Conservation (phyloP, 345 rosid genomes). For the Raphanus sativus region DNA sequence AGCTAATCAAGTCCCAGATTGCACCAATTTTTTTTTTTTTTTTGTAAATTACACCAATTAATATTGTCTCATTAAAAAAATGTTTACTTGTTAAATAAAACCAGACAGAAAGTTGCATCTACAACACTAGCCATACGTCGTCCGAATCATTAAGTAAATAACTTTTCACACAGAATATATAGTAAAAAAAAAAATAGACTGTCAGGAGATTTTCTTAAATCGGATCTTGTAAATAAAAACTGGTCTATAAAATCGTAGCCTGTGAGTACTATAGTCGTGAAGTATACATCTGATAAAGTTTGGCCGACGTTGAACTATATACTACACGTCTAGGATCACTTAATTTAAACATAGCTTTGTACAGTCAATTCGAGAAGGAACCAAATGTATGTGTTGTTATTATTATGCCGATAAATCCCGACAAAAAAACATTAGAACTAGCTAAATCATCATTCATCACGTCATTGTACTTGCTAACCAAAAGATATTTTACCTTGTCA, state of each 20-base stretch:
- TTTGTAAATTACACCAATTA: background rate
- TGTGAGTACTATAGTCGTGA: constrained; percentile 13
- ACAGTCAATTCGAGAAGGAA: constrained; percentile 27
- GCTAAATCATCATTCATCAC: constrained; percentile 34
- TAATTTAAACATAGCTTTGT: constrained; percentile 2
- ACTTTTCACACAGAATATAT: constrained; percentile 4
- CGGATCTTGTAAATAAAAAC: background rate
- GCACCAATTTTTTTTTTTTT: too few species aligned
- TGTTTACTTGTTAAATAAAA: background rate
- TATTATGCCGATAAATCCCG: constrained; percentile 38
- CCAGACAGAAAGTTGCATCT: constrained; percentile 35
- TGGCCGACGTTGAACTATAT: constrained; percentile 10
- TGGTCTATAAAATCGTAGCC: constrained; percentile 4
- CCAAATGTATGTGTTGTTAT: constrained; percentile 36
- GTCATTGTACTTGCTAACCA: constrained; percentile 24
- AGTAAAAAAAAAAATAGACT: background rate
- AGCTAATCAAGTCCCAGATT: constrained; percentile 24
- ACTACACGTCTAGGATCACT: background rate
- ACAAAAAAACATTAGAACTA: constrained; percentile 38
- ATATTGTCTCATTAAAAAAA: background rate
- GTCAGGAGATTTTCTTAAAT: background rate
- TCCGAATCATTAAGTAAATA: constrained; percentile 23
- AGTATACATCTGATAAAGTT: constrained; percentile 3
- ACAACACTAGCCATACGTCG: constrained; percentile 37
- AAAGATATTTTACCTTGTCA: background rate